These are phyloP conservation scores for Actinomortierella ambigua DNA, from an alignment of 371 early-diverging fungal species.

Conservation along the genomic window DNA sequence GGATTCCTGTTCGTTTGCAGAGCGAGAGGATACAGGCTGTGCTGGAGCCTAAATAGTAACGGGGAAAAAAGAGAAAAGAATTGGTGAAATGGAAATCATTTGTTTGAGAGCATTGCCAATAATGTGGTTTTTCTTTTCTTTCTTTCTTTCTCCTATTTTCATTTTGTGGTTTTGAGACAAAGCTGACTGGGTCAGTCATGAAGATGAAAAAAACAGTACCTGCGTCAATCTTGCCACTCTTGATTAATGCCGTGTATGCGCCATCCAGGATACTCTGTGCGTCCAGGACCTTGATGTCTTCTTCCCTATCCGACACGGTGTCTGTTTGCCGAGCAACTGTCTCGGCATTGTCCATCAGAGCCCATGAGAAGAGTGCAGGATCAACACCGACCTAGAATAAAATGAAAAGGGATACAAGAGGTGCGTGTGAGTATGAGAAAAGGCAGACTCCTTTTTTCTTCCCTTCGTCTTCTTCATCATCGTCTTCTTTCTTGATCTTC, in stretches of 20 bases:
- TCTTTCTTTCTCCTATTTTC: constrained; percentile 4
- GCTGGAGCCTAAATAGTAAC: constrained; percentile 52
- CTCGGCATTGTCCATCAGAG: constrained; percentile 75
- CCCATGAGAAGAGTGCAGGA: constrained; percentile 70
- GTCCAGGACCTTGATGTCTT: constrained; percentile 46
- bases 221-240: constrained; percentile 64
- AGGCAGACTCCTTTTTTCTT: background rate
- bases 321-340: constrained; percentile 54
- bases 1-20: constrained; percentile 64
- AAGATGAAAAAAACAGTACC: too few relatives aligned
- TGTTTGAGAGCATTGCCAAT: too few relatives aligned
- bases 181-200: too few relatives aligned
- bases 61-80: background rate
- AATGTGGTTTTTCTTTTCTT: too few relatives aligned
- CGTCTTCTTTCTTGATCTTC: background rate
- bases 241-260: constrained; percentile 60
- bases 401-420: constrained; percentile 4
- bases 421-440: constrained; percentile 1
- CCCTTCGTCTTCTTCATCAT: background rate
- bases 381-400: constrained; percentile 48
- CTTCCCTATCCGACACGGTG: constrained; percentile 13
- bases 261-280: constrained; percentile 64
- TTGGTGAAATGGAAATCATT: background rate
- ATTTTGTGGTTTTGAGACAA: too few relatives aligned
- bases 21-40: constrained; percentile 71